Conservation (phyloP, 257 asterid genomes). For the Apocynum venetum region DNA sequence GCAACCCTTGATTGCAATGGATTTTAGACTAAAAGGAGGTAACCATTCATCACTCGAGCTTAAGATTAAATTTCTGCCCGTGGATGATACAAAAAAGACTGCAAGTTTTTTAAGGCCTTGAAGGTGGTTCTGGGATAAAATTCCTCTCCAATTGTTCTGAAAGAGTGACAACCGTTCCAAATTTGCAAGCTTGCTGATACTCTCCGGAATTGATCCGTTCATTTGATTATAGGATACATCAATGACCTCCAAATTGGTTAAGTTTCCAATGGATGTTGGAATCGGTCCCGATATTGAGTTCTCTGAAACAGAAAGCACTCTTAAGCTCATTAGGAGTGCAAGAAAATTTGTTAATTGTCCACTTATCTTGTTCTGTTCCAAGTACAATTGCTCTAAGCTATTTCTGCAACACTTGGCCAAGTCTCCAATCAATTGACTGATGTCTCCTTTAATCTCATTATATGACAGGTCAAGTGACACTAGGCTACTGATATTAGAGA, state of each 20-base stretch:
- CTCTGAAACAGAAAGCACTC: background rate
- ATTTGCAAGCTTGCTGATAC: constrained; percentile 3
- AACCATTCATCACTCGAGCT: constrained; percentile 24
- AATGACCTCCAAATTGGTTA: constrained; percentile 1
- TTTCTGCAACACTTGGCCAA: constrained; percentile 4
- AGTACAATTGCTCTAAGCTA: constrained; percentile 10
- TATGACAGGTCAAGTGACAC: constrained; percentile 7
- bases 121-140: constrained; percentile 19
- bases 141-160: constrained; percentile 20
- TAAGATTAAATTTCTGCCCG: constrained; percentile 9
- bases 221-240: background rate
- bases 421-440: background rate
- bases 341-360: constrained; percentile 13
- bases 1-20: constrained; percentile 18
- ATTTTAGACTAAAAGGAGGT: constrained; percentile 25
- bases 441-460: constrained; percentile 5
- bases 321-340: constrained; percentile 10
- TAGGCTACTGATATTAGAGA: constrained; percentile 18
- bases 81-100: constrained; percentile 20
- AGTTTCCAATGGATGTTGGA: constrained; percentile 14
- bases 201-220: constrained; percentile 2
- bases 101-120: constrained; percentile 17
- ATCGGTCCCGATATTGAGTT: constrained; percentile 11
- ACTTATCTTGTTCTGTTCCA: constrained; percentile 1
- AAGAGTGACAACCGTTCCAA: background rate